Conservation (phyloP, 805 yeast genomes). For the Danielozyma ontarioensis region DNA sequence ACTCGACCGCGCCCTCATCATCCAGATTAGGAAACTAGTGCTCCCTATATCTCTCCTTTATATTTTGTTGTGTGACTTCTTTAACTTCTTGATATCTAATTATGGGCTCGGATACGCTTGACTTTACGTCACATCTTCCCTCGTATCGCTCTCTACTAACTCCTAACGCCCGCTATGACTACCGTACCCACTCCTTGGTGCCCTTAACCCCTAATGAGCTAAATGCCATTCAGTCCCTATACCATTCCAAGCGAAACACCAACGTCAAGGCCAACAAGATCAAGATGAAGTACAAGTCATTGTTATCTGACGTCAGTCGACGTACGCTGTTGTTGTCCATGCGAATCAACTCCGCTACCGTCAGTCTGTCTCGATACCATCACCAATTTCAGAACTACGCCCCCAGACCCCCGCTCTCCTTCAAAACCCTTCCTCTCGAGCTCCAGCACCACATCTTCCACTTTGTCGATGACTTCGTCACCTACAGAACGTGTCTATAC, state of each 20-base stretch:
- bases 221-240: conserved; percentile 13
- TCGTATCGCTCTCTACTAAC: conserved; percentile 49
- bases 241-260: conserved; percentile 11
- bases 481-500: conserved; percentile 37
- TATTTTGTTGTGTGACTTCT: no score
- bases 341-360: conserved; percentile 10
- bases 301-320: conserved; percentile 45
- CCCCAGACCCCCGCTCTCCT: conserved; percentile 9
- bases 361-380: not conserved
- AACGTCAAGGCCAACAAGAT: conserved; percentile 12
- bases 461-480: conserved; percentile 30
- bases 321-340: conserved; percentile 34
- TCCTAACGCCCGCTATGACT: conserved; percentile 48
- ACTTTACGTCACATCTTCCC: conserved; percentile 35
- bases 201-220: conserved; percentile 33
- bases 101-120: no score
- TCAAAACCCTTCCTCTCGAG: conserved; percentile 39
- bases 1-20: no score
- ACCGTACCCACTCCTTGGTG: conserved; percentile 39
- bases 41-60: no score
- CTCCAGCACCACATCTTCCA: conserved; percentile 33
- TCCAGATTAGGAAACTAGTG: no score
- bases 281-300: conserved; percentile 45
- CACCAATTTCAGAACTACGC: conserved; percentile 7
- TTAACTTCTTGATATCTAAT: no score